Percentiles rank a stretch among this genome's conserved stretches.
Evolutionary conservation across 192 early-diverging fungal species (phyloP).

Genomic region (Coemansia sp.): DNA sequence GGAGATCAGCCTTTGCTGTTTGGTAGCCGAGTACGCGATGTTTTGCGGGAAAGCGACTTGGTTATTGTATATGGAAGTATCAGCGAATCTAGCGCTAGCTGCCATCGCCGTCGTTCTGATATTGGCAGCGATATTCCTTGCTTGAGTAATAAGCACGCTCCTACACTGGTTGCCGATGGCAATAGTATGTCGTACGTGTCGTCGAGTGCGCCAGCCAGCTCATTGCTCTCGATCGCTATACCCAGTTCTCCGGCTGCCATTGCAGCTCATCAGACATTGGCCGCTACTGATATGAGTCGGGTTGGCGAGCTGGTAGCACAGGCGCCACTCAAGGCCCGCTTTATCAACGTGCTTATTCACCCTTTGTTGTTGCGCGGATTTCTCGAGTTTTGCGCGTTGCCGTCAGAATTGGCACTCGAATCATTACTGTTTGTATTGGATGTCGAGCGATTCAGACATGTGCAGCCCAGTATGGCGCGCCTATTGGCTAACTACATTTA

Average conservation of each 20-base stretch:
- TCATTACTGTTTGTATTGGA: constrained; percentile 82
- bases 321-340: constrained; percentile 50
- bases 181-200: not conserved
- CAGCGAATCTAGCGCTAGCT: constrained; percentile 10
- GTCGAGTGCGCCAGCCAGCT: not conserved
- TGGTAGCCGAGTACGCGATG: constrained; percentile 52
- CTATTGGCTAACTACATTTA: constrained; percentile 72
- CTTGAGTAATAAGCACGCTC: not conserved
- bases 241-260: not conserved
- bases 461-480: constrained; percentile 51
- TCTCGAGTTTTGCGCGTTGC: constrained; percentile 49
- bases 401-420: constrained; percentile 75
- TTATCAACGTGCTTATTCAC: constrained; percentile 46
- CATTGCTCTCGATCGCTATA: not conserved
- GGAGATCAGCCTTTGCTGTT: constrained; percentile 52
- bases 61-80: constrained; percentile 56
- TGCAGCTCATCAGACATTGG: not conserved
- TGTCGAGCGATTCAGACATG: constrained; percentile 71
- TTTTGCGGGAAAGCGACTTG: constrained; percentile 55
- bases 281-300: constrained; percentile 9
- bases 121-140: not conserved
- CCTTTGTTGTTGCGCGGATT: constrained; percentile 37
- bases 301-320: constrained; percentile 23
- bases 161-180: not conserved
- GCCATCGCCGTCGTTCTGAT: not conserved